phyloP scores from a whole-genome alignment of 2,329 filamentous ascomycete genomes.

The Trichoderma guizhouense region DNA sequence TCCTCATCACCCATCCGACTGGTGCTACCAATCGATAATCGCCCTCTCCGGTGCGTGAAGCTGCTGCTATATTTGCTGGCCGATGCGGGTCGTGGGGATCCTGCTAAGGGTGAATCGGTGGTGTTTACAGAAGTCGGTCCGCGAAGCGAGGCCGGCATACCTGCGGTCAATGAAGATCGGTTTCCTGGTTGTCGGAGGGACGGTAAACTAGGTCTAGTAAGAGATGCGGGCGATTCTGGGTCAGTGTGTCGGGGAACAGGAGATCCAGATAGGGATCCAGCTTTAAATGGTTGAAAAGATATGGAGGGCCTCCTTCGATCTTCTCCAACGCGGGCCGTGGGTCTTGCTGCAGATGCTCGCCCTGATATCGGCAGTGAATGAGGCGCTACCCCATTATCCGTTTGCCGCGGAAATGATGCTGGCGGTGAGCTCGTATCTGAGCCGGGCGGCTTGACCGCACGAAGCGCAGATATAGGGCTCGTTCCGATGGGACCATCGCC shows the following conservation, averaged over 20 bases:
- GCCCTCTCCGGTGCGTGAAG: conserved; percentile 79
- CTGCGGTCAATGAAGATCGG: conserved; percentile 68
- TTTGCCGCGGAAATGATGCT: conserved; percentile 43
- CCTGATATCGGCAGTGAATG: conserved; percentile 52
- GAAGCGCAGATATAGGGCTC: conserved; percentile 80
- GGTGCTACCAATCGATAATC: conserved; percentile 71
- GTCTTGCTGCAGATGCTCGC: conserved; percentile 31
- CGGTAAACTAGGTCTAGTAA: conserved; percentile 45
- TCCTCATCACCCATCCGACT: conserved; percentile 68
- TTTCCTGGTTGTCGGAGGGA: conserved; percentile 56
- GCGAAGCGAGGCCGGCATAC: conserved; percentile 70
- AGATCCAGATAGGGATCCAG: conserved; percentile 88
- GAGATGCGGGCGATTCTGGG: conserved; percentile 51
- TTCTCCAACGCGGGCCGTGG: conserved; percentile 47
- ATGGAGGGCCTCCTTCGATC: conserved; percentile 70
- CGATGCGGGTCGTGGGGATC: conserved; percentile 74
- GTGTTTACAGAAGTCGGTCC: conserved; percentile 56
- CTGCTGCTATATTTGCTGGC: conserved; percentile 90
- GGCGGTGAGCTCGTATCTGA: conserved; percentile 61
- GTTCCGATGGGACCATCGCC: conserved; percentile 73
- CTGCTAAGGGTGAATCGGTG: conserved; percentile 63
- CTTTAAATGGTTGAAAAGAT: conserved; percentile 94
- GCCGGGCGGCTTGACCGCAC: conserved; percentile 60
- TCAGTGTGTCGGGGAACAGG: conserved; percentile 56
- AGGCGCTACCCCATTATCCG: conserved; percentile 44